phyloP scores from a whole-genome alignment of 179 eudicot genomes.

The Nepenthes alata region DNA sequence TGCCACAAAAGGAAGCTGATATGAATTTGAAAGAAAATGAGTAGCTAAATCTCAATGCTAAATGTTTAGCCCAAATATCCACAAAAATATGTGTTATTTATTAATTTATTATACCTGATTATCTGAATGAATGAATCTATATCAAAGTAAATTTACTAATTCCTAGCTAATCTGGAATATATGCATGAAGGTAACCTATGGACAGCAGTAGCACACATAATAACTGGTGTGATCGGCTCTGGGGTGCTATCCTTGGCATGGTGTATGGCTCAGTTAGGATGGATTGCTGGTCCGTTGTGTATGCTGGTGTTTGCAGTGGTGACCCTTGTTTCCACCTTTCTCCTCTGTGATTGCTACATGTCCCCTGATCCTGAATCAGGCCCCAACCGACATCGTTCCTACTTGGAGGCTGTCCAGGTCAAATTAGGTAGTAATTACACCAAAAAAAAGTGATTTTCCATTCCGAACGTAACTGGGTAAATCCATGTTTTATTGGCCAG shows the following conservation, averaged over 20 bases:
- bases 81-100: neutral
- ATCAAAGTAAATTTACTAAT: neutral
- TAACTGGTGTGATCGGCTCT: constrained; percentile 36
- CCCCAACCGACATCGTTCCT: constrained; percentile 21
- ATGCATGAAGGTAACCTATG: constrained; percentile 25
- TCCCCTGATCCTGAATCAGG: constrained; percentile 33
- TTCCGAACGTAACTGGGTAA: too few species aligned
- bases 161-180: neutral
- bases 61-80: neutral
- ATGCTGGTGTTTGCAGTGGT: constrained; percentile 24
- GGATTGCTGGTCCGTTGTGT: constrained; percentile 31
- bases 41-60: neutral
- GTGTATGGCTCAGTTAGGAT: constrained; percentile 38
- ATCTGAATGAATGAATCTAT: neutral
- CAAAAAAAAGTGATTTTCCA: too few species aligned
- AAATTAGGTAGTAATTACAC: constrained; percentile 17
- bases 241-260: constrained; percentile 36
- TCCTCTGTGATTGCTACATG: constrained; percentile 35
- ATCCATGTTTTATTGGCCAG: too few species aligned
- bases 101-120: neutral
- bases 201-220: constrained; percentile 38
- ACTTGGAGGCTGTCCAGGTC: constrained; percentile 20
- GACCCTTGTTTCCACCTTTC: constrained; percentile 20
- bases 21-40: neutral
- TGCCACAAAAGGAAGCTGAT: neutral